Base-by-base conservation (phyloP, 2,329 filamentous ascomycete genomes). In the Alternaria rosae region DNA sequence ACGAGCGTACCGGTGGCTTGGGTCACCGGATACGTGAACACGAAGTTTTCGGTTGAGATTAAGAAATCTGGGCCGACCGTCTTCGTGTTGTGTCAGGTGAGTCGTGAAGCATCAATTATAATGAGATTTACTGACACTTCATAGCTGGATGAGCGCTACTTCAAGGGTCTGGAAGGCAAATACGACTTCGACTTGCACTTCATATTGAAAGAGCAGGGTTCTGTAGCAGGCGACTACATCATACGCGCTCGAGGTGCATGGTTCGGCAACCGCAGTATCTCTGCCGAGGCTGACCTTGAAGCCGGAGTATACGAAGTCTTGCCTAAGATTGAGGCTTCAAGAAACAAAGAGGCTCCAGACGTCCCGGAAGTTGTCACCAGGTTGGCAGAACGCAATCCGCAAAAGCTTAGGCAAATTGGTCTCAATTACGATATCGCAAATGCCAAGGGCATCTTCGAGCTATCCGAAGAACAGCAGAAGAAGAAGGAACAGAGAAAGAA, bases 291-390 rank as follows among this genome's bases (percentile, higher is more conserved):
- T 17, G 84, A 89, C 26, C 86, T 95, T 43, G 87, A 91, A 21
- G 86, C 89, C 0, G 92, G 92, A 7, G 87, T 85, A 35, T 95
- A 95, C 77, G 87, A 88, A 25, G 87, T 96, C 6, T 82, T 92
- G 17, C 86, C 94, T 74, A 92, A 91, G 72, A 85, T 94, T 54
- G 88, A 88, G 4, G 91, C 91, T 1, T 83, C 83, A 32, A 86
- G 89, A 15, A 67, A 80, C 38, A 64, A 76, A 5, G 75, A 84
- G 17, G 78, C 83, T 6, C 76, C 81, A 1, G 82, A 87, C 1
- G 86, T 91, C 20, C 88, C 92, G 64, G 85, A 92, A 25, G 88
- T 91, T 0, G 86, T 94, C 3, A 72, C 68, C 11, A 75, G 75
- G 55, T 50, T 75, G 3, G 76, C 76, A 5, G 69, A 75, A 32